Conservation (phyloP, 78 protist genomes). For the Capsaspora owczarzaki region DNA sequence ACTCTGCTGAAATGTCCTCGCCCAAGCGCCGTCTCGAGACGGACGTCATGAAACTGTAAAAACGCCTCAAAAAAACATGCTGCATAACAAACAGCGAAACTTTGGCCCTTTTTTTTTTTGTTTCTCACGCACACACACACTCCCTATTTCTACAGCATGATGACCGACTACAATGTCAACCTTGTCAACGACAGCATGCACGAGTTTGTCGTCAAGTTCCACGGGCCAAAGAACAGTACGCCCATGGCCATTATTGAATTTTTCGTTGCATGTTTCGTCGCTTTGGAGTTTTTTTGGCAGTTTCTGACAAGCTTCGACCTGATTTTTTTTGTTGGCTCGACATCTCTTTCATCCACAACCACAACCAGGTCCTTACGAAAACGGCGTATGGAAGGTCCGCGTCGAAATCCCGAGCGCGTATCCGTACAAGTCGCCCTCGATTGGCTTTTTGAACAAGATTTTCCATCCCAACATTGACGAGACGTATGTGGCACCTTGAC, state of each 20-base stretch:
- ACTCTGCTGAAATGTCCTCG: conserved; percentile 36
- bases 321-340: not conserved
- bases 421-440: conserved; percentile 94
- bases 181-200: conserved; percentile 35
- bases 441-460: conserved; percentile 80
- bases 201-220: conserved; percentile 55
- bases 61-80: not conserved
- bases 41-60: conserved; percentile 76
- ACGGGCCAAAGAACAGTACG: conserved; percentile 75
- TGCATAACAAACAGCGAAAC: not conserved
- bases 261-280: not conserved
- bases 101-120: not conserved
- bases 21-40: conserved; percentile 58
- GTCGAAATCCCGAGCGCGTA: conserved; percentile 87
- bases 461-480: conserved; percentile 96
- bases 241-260: not conserved
- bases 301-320: not conserved
- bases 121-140: not conserved
- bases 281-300: too few species aligned
- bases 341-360: too few species aligned
- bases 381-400: conserved; percentile 83
- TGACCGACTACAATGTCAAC: conserved; percentile 53
- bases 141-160: conserved; percentile 33
- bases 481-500: conserved; percentile 33
- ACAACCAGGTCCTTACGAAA: conserved; percentile 77